Evolutionary conservation across 2,329 filamentous ascomycete species (phyloP).

Genomic region (Hypomyces perniciosus): DNA sequence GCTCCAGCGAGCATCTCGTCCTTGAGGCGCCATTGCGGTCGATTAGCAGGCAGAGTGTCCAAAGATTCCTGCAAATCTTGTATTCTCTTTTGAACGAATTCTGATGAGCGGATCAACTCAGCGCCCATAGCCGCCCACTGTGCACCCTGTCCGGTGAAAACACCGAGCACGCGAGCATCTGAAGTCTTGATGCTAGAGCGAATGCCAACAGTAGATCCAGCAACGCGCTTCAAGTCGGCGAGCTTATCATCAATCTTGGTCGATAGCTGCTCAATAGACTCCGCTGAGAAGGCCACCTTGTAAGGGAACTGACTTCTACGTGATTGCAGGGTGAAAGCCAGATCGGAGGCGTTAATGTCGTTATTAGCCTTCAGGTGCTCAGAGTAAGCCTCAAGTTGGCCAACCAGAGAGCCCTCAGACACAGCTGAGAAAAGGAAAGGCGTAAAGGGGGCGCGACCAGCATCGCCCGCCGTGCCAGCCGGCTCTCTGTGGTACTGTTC

Average conservation of each 20-base stretch:
- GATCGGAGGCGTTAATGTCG: background rate
- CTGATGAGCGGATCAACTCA: background rate
- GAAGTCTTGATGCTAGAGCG: background rate
- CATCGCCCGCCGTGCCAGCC: no score
- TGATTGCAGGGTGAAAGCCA: slow-evolving; percentile 1
- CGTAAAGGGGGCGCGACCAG: slow-evolving; percentile 33
- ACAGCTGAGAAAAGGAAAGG: slow-evolving; percentile 10
- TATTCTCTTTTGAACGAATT: background rate
- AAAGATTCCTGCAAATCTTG: background rate
- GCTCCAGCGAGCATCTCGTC: background rate
- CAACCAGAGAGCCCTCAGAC: slow-evolving; percentile 3
- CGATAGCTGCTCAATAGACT: background rate
- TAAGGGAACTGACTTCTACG: background rate
- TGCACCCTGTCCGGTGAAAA: slow-evolving; percentile 30
- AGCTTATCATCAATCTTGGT: slow-evolving; percentile 4
- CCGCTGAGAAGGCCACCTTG: slow-evolving; percentile 1
- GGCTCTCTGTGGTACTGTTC: no score
- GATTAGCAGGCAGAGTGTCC: background rate
- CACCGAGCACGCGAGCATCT: background rate
- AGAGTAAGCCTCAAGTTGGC: background rate
- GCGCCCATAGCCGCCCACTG: slow-evolving; percentile 29
- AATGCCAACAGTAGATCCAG: background rate
- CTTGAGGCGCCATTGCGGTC: background rate
- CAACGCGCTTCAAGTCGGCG: background rate
- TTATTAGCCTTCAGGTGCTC: slow-evolving; percentile 27